Evolutionary conservation across 2,329 filamentous ascomycete genomes (phyloP), one percentile per base, ranked within the genome.

Genomic region (Pseudogymnoascus sp.): DNA sequence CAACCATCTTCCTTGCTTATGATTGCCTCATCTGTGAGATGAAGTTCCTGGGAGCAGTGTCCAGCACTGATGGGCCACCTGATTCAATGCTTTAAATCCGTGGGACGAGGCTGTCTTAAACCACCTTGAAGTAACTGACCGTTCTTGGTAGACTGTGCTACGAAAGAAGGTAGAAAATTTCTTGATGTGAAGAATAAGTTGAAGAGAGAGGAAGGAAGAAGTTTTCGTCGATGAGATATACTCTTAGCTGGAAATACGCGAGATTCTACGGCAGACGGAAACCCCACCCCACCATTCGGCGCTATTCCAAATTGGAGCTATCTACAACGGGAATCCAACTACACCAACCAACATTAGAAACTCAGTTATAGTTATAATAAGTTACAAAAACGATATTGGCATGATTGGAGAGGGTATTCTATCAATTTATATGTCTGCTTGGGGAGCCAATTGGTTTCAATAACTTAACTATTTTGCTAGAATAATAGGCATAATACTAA

Each of bases 1-100:
- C 59, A 61, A 61, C 59, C 59, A 61, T 61, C 59, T 61, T 61
- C 35, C 26, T 38, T 29, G 59, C 38, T 40, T 40, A 61, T 61
- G 38, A 61, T 13, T 38, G 35, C 35, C 24, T 31, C 35, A 42
- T 61, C 35, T n/a, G 33, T 61, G 33, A 42, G 59, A 40, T 40
- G 59, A 40, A 26, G 33, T 33, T 8, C 33, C 59, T 26, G 3
- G 6, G 59, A 61, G 16, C 59, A 61, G 35, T 31, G 59, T 61
- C 59, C 59, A 61, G 59, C 59, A 42, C 59, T 33, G 50, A 56
- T 56, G 29, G 50, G 50, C 50, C 50, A 56, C 50, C 29, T 56
- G 50, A 56, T 33, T 56, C 50, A 56, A 56, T 56, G 29, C 29
- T 56, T 56, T 56, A 56, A 56, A 56, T 56, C 50, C 29, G 50